Evolutionary conservation across 2,329 filamentous ascomycete species (phyloP), one percentile per base, ranked within the genome.

Genomic region (Hymenoscyphus occultus): DNA sequence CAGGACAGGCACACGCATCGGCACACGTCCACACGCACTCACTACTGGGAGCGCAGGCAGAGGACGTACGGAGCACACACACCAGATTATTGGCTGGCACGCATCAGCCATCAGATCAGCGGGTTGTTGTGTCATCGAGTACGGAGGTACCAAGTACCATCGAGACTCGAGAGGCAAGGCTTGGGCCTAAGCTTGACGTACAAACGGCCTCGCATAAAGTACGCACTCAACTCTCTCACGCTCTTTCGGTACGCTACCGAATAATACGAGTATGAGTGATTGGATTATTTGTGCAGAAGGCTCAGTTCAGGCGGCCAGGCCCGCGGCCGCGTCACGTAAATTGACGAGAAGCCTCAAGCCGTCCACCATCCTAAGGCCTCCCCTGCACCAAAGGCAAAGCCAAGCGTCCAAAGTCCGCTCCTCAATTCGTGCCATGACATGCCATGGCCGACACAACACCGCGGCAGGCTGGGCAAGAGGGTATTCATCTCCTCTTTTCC

Each of bases 401-500:
- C 19, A 51, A 51, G 45, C 45, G 7, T 48, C n/a, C 45, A 51
- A 51, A 28, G 19, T 51, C 45, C 45, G 19, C 45, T 16, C 45
- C 45, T 10, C 45, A 22, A 48, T 48, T 48, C 45, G 45, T 51
- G 45, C 45, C 45, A 51, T 51, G 45, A 51, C 45, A 22, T 51
- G 45, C 45, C 45, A 51, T 51, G 45, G 19, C 45, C 45, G 19
- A 51, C 22, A 51, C 45, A 51, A 51, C 45, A 51, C 45, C 45
- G 45, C 45, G 22, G 45, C 45, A 51, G 45, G n/a, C 45, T 51
- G 45, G 45, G 45, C 45, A 51, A 12, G 19, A 19, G 22, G 45
- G 22, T 51, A 51, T 51, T 51, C 45, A 22, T 51, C 45, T 51
- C 45, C 45, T 51, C 45, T 51, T 51, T 51, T 51, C 45, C 45